Conservation (phyloP, 148 eudicot genomes). For the Pharnaceum exiguum region DNA sequence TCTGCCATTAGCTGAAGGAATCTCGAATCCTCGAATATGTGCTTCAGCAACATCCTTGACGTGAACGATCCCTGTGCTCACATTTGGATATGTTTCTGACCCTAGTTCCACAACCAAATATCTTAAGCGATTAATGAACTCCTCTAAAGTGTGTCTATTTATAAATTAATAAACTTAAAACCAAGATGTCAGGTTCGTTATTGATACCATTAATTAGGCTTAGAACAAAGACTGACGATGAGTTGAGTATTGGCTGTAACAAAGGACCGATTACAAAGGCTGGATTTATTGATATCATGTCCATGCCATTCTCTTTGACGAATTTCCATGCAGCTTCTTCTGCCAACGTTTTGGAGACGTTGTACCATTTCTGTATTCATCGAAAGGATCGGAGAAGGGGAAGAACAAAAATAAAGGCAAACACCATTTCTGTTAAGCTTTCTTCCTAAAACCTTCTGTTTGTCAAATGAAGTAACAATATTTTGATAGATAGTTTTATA, state of each 20-base stretch:
- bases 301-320: constrained; percentile 23
- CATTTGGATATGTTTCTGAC: constrained; percentile 3
- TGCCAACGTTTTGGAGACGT: constrained; percentile 31
- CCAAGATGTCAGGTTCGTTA: too few species aligned
- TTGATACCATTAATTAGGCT: constrained; percentile 19
- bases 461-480: too few species aligned
- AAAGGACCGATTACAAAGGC: constrained; percentile 31
- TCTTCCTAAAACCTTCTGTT: too few species aligned
- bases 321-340: constrained; percentile 39
- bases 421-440: too few species aligned
- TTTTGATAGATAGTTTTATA: too few species aligned
- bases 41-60: constrained; percentile 46
- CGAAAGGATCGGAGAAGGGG: too few species aligned
- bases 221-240: constrained; percentile 8
- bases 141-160: neutral
- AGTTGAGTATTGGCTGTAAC: constrained; percentile 26
- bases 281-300: constrained; percentile 21
- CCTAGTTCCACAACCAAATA: constrained; percentile 23
- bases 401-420: too few species aligned
- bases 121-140: neutral
- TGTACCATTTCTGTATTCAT: constrained; percentile 34
- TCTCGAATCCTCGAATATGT: constrained; percentile 40
- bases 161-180: neutral
- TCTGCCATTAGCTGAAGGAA: constrained; percentile 42
- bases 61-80: constrained; percentile 19